phyloP scores from a whole-genome alignment of 2,329 filamentous ascomycete species.

The Arthrobotrys megalospora region DNA sequence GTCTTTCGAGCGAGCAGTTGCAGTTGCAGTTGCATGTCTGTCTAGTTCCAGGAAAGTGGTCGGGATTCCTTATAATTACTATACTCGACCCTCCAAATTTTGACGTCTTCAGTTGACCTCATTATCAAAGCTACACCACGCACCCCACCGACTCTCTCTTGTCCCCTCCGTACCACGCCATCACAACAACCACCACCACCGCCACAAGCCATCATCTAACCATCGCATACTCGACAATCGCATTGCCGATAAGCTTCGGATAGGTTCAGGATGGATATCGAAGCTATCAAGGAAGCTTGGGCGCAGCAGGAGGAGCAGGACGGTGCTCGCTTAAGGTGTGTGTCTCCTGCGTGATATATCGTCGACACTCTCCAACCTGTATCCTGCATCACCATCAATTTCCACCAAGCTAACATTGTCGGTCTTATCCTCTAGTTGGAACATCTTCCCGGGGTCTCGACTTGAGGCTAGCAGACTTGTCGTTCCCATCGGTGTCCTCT shows the following conservation, averaged over 20 bases:
- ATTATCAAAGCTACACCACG: slow-evolving; percentile 27
- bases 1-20: not conserved
- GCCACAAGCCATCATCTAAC: slow-evolving; percentile 7
- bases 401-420: slow-evolving; percentile 19
- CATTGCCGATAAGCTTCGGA: slow-evolving; percentile 42
- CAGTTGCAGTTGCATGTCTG: slow-evolving; percentile 8
- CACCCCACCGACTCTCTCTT: slow-evolving; percentile 46
- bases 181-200: slow-evolving; percentile 16
- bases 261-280: slow-evolving; percentile 58
- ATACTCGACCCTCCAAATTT: slow-evolving; percentile 12
- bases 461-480: slow-evolving; percentile 97
- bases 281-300: slow-evolving; percentile 58
- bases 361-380: not conserved
- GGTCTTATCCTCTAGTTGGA: slow-evolving; percentile 76
- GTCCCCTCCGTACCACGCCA: slow-evolving; percentile 22
- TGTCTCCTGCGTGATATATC: slow-evolving; percentile 27
- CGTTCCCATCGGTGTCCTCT: slow-evolving; percentile 94
- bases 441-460: slow-evolving; percentile 96
- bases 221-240: slow-evolving; percentile 43
- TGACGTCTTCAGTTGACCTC: slow-evolving; percentile 16
- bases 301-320: slow-evolving; percentile 59
- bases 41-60: slow-evolving; percentile 13
- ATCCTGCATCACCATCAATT: not conserved
- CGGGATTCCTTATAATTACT: slow-evolving; percentile 1
- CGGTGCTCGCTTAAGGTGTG: slow-evolving; percentile 62